Evolutionary conservation across 108 stramenopile genomes (phyloP), one percentile per base, ranked within the genome.

Genomic region (Cyclostephanos tholiformis): DNA sequence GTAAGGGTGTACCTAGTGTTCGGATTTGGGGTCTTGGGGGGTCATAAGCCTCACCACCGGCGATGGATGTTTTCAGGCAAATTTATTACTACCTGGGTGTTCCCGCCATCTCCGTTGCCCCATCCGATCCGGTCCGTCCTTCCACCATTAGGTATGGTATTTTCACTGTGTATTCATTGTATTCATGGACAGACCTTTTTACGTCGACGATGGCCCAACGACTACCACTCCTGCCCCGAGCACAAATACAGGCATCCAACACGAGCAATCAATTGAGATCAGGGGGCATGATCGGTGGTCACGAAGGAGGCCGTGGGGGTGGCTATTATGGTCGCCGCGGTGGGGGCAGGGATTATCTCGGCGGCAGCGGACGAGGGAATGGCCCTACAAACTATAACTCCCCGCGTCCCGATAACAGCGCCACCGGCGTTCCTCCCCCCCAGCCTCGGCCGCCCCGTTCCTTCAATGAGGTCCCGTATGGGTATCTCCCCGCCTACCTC

Each of bases 401-500:
- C 19, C 67, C 46, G 52, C 10, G 8, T 17, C 5, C 29, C 25
- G 32, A n/a, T 22, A 63, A 46, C 30, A 60, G 35, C 32, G n/a
- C 1, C 59, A 35, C 9, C 30, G 17, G 30, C 6, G 41, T 43
- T 17, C 20, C 63, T n/a, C 43, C 6, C 25, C 65, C 44, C 19
- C 63, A 27, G 43, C 7, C 5, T 23, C 12, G 26, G 55, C 19
- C 46, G 56, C 67, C 12, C 67, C 74, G 43, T 67, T 59, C 57
- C 67, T 36, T 79, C 44, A 73, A 84, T 12, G 87, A 85, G 26
- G 78, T 93, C 36, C 92, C 92, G 13, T 90, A 82, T 74, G 92
- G 92, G 29, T 84, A 87, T 65, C 80, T 95, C 55, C 93, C 96
- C 10, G 87, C 90, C 30, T 98, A 93, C 78, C 83, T 98, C 22